Evolutionary conservation across 768 basidiomycete genomes (phyloP).

Genomic region (Suillus weaverae): DNA sequence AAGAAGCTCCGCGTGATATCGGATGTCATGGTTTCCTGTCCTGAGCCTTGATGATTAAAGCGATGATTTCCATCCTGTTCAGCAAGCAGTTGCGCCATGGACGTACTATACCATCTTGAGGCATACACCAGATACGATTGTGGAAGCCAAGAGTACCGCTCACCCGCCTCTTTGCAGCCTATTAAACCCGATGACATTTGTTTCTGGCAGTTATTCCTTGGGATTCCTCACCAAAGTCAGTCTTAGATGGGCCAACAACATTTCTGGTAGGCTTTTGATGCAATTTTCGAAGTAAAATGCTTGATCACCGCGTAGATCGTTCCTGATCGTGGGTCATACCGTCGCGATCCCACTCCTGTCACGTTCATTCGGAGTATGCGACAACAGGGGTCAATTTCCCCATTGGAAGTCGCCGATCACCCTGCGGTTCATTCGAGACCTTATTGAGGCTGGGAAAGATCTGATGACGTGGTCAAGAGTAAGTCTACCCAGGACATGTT

Average conservation of each 20-base stretch:
- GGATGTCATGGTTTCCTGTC: conserved; percentile 30
- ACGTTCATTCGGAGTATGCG: conserved; percentile 48
- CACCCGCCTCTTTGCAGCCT: not conserved
- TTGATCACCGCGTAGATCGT: conserved; percentile 31
- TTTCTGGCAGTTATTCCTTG: not conserved
- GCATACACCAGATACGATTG: conserved; percentile 47
- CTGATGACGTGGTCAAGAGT: conserved; percentile 42
- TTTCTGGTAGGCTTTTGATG: conserved; percentile 32
- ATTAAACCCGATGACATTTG: not conserved
- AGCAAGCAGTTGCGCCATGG: conserved; percentile 51
- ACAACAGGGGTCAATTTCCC: conserved; percentile 29
- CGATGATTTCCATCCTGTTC: conserved; percentile 15
- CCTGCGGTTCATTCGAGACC: conserved; percentile 34
- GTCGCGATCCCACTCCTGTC: conserved; percentile 47
- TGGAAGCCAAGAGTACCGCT: conserved; percentile 33
- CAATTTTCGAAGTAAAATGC: conserved; percentile 35
- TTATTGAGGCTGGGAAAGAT: conserved; percentile 43
- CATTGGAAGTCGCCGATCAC: conserved; percentile 47
- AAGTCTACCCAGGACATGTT: conserved; percentile 36
- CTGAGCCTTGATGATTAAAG: conserved; percentile 20
- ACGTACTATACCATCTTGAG: conserved; percentile 60
- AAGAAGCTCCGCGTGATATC: conserved; percentile 48
- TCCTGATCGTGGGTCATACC: conserved; percentile 45
- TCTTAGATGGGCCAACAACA: conserved; percentile 8
- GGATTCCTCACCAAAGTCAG: not conserved